Evolutionary conservation across 331 rosid genomes (phyloP), one percentile per base, ranked within the genome.

Genomic region (Dryas integrifolia): DNA sequence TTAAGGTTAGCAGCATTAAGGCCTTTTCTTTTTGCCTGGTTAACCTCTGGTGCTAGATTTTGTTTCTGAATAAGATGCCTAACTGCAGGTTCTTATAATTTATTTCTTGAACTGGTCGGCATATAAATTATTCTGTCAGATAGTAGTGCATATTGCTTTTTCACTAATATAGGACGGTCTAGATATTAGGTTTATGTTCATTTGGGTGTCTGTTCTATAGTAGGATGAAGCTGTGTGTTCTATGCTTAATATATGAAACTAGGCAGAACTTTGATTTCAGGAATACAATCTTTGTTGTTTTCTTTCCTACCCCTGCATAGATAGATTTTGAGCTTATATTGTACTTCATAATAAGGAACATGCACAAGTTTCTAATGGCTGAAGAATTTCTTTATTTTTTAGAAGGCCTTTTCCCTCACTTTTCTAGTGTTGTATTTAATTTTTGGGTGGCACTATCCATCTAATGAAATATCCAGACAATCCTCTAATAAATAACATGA

Each of bases 1-100:
- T 88, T 78, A 88, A 82, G 99, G 99, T 95, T 72, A 82, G 84
- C 74, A 14, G 53, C 73, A 77, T n/a, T 12, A 9, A 58, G 74
- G 18, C 64, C 35, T 35, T 58, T 51, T 16, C 6, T 24, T 59
- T 58, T 72, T 53, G 14, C 53, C 16, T 40, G 65, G 52, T 51
- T 52, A 24, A 26, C 8, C 10, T 52, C 50, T 73, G 51, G 58
- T 77, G 62, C 72, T 58, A 56, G 58, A 71, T 52, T 72, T 73
- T 72, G 39, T 72, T 73, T 70, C 65, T 76, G 68, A 58, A 39
- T 78, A 49, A 11, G 39, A 69, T 21, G n/a, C 58, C 11, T 39
- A 57, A 56, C 39, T 44, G 52, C 58, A 7, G 38, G 38, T 53
- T 59, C 8, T 13, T 56, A 3, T 41, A 0, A 57, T 13, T 70